These are phyloP conservation scores for Acanthamoeba lenticulata DNA, from an alignment of 208 protist genomes.

Conservation along the genomic window DNA sequence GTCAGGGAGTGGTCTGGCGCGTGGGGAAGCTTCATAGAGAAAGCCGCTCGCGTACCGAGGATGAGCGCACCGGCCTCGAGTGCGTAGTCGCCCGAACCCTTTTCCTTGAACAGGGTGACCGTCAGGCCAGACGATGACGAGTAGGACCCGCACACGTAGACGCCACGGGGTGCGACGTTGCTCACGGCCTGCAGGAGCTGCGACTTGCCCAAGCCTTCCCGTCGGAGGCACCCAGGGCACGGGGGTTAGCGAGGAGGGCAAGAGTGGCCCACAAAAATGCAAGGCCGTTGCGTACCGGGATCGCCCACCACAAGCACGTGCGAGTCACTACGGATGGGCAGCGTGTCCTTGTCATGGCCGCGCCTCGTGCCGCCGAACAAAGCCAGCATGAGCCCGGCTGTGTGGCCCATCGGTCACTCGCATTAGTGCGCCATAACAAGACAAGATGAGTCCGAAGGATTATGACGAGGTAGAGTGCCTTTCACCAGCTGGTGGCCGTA, in stretches of 20 bases:
- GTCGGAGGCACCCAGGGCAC: neutral
- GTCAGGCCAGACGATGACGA: constrained; percentile 97
- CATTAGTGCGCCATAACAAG: too few relatives aligned
- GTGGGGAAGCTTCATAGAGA: too few relatives aligned
- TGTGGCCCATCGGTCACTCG: too few relatives aligned
- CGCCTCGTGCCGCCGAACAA: constrained; percentile 90
- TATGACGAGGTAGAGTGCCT: neutral
- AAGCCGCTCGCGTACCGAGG: constrained; percentile 20
- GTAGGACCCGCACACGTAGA: constrained; percentile 99
- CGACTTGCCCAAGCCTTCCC: constrained; percentile 97
- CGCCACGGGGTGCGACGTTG: constrained; percentile 94
- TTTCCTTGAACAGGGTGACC: constrained; percentile 95
- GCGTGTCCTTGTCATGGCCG: constrained; percentile 71
- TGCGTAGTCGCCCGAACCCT: constrained; percentile 88
- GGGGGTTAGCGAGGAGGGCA: too few relatives aligned
- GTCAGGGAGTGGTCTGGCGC: constrained; percentile 82
- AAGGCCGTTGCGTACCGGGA: too few relatives aligned
- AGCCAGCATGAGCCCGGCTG: constrained; percentile 89
- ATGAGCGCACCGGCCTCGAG: constrained; percentile 96
- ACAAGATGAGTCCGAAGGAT: too few relatives aligned
- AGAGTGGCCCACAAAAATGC: too few relatives aligned
- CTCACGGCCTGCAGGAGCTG: constrained; percentile 95
- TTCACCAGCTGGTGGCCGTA: constrained; percentile 94
- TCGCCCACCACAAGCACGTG: constrained; percentile 98
- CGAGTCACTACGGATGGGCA: constrained; percentile 87